Evolutionary conservation across 345 rosid genomes (phyloP).

Genomic region (Rhodamnia argentea): DNA sequence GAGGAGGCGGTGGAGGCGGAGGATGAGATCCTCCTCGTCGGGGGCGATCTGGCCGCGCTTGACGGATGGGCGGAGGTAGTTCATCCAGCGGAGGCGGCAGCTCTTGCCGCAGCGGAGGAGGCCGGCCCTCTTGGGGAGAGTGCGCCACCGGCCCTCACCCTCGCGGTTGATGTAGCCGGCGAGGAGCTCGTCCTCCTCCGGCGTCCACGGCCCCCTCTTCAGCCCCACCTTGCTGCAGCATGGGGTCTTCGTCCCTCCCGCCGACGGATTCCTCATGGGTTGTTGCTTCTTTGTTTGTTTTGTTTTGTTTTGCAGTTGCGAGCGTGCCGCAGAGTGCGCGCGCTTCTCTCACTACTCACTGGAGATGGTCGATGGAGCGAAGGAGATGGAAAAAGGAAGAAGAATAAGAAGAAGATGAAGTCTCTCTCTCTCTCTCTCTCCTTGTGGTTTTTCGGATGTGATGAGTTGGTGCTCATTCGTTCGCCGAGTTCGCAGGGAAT

Average conservation of each 20-base stretch:
- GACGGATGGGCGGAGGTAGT: slow-evolving; percentile 51
- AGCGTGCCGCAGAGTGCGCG: not conserved
- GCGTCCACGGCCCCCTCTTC: slow-evolving; percentile 60
- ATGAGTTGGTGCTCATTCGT: not conserved
- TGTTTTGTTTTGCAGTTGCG: not conserved
- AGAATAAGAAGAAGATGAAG: not conserved
- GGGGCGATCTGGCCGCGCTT: slow-evolving; percentile 56
- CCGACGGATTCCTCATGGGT: slow-evolving; percentile 18
- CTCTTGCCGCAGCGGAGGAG: slow-evolving; percentile 63
- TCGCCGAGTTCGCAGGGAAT: not conserved
- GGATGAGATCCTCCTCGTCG: slow-evolving; percentile 63
- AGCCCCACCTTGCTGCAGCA: slow-evolving; percentile 50
- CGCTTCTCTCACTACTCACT: not conserved
- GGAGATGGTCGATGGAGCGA: not conserved
- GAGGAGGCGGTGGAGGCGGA: slow-evolving; percentile 51
- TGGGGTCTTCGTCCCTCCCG: slow-evolving; percentile 13
- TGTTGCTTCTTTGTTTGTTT: not conserved
- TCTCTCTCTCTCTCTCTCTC: not conserved
- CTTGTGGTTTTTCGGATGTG: not conserved
- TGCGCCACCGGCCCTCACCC: slow-evolving; percentile 56
- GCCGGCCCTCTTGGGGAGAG: slow-evolving; percentile 48
- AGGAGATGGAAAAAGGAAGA: not conserved
- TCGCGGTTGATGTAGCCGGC: slow-evolving; percentile 37
- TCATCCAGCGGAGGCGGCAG: slow-evolving; percentile 71
- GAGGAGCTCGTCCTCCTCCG: slow-evolving; percentile 47